Evolutionary conservation across 106 monocot species (phyloP), one percentile per base, ranked within the genome.

Genomic region (Dendrobium officinale): DNA sequence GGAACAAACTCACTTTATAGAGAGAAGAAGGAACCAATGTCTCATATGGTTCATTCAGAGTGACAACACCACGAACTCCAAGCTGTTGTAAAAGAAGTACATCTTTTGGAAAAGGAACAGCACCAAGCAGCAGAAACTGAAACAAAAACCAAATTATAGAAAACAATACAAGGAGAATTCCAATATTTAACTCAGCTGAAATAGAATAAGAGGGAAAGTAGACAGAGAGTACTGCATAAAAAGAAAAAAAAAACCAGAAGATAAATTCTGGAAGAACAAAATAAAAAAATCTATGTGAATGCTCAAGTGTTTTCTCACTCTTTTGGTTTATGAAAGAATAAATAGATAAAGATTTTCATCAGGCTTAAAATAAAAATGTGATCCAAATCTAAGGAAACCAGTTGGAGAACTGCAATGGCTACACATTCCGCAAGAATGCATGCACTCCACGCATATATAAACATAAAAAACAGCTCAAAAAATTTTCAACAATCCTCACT

Each of bases 1-100:
- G 33, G 47, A 73, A 27, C 40, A 73, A 64, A 58, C 67, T 83
- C 79, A 85, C 92, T 84, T 83, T 49, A 77, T 92, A 92, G 47
- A 92, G 81, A 78, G 86, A 88, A 79, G 89, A 83, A 47, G 92
- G 92, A 72, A 92, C 92, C 81, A 92, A 79, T 17, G 92, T 92
- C 75, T 92, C 92, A 78, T 92, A 92, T 45, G 92, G 80, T 81
- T 92, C 92, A 83, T 92, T 92, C 16, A 92, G 75, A 1, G 92
- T 92, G 42, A 92, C 82, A 11, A 92, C 92, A 72, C 90, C 92
- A 6, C 84, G 75, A 73, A 92, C 90, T 55, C 92, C 92, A 81
- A 92, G 92, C 55, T 82, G 82, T 49, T 81, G 79, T 29, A 92
- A 79, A 20, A 72, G 86, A 75, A 88, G 92, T 20, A 92, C 92